Evolutionary conservation across 1,139 yeast species (phyloP).

Genomic region (Geotrichum candidum): DNA sequence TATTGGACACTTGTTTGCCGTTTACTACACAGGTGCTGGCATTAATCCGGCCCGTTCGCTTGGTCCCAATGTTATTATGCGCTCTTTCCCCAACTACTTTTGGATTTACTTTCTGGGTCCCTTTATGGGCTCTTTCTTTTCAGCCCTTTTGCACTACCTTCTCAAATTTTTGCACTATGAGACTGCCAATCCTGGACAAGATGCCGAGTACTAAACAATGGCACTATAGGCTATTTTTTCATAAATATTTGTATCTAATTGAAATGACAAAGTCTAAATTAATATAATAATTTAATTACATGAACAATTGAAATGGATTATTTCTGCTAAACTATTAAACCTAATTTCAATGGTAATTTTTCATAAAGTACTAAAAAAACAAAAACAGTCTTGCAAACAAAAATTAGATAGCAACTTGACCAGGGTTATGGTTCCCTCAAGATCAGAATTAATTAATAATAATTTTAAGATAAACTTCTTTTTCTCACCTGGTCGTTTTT

Average conservation of each 20-base stretch:
- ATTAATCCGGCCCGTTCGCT: slow-evolving; percentile 85
- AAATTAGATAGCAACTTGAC: no score
- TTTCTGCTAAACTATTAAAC: no score
- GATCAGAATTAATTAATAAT: no score
- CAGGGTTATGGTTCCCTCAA: no score
- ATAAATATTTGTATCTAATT: no score
- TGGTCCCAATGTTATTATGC: slow-evolving; percentile 74
- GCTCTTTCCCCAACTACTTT: slow-evolving; percentile 71
- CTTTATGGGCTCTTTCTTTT: slow-evolving; percentile 58
- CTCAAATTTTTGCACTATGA: slow-evolving; percentile 64
- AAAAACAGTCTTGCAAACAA: no score
- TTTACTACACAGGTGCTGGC: slow-evolving; percentile 88
- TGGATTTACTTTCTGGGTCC: slow-evolving; percentile 96
- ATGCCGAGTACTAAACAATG: slow-evolving; percentile 36
- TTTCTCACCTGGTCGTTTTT: no score
- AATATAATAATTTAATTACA: not conserved
- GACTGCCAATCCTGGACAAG: slow-evolving; percentile 70
- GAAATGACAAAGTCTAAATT: no score
- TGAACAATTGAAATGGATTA: no score
- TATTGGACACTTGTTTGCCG: slow-evolving; percentile 75
- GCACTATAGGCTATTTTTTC: not conserved
- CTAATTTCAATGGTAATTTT: not conserved
- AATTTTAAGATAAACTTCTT: no score
- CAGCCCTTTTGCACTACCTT: slow-evolving; percentile 62
- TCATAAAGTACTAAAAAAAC: no score